Evolutionary conservation across 2,329 filamentous ascomycete genomes (phyloP).

Genomic region (Dactylellina leptospora): DNA sequence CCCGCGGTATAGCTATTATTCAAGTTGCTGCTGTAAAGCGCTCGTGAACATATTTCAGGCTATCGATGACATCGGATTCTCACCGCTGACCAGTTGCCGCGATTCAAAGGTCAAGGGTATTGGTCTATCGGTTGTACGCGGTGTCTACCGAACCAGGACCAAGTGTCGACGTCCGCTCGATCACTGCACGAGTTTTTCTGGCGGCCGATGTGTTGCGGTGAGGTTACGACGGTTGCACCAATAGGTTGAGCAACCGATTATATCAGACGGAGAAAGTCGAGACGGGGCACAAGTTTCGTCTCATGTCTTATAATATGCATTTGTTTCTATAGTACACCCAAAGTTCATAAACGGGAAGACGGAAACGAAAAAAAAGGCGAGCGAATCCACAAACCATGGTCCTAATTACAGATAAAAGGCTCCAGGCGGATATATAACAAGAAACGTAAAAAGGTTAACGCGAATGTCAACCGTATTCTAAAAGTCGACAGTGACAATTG

Average conservation of each 20-base stretch:
- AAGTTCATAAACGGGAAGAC: slow-evolving; percentile 3
- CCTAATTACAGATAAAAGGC: not conserved
- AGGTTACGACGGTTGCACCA: slow-evolving; percentile 28
- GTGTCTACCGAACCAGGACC: not conserved
- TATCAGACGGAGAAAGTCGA: not conserved
- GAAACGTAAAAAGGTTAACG: not conserved
- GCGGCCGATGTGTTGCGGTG: slow-evolving; percentile 17
- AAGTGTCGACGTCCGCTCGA: not conserved
- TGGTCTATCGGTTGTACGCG: too few species aligned
- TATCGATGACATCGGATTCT: too few species aligned
- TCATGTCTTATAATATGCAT: slow-evolving; percentile 8
- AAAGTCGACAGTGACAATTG: slow-evolving; percentile 9
- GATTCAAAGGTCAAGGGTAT: too few species aligned
- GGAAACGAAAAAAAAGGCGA: slow-evolving; percentile 10
- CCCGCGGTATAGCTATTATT: too few species aligned
- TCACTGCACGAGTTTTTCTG: not conserved
- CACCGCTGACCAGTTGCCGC: too few species aligned
- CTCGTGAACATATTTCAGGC: too few species aligned
- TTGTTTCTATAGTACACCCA: slow-evolving; percentile 33
- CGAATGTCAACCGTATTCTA: slow-evolving; percentile 14
- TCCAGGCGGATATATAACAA: not conserved
- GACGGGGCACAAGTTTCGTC: not conserved
- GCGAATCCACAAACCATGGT: not conserved
- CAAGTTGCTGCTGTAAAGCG: too few species aligned
- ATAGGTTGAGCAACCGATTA: not conserved